These are phyloP conservation scores for Microcera coccophila DNA, from an alignment of 2,329 filamentous ascomycete genomes.

Conservation along the genomic window DNA sequence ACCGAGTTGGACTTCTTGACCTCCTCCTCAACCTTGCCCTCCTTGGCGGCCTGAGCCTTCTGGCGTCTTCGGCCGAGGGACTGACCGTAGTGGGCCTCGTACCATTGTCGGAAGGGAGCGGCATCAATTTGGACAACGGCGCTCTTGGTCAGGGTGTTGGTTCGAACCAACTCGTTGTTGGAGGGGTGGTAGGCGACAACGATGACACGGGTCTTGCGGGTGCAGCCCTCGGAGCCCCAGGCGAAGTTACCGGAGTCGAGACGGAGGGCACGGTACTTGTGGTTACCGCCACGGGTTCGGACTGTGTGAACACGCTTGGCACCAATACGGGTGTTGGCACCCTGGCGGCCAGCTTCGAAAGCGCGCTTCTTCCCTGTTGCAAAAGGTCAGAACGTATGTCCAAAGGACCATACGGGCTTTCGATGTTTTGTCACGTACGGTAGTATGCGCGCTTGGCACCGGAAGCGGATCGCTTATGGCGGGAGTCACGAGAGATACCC, in stretches of 20 bases:
- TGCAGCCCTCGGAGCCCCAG: slow-evolving; percentile 96
- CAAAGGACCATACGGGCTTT: slow-evolving; percentile 61
- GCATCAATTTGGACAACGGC: slow-evolving; percentile 99
- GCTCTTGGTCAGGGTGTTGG: slow-evolving; percentile 99
- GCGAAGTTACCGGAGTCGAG: slow-evolving; percentile 99
- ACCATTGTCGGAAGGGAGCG: slow-evolving; percentile 99
- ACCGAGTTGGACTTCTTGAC: slow-evolving; percentile 93
- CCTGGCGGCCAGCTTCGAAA: slow-evolving; percentile 99
- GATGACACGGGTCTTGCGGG: slow-evolving; percentile 99
- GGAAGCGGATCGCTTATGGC: slow-evolving; percentile 99
- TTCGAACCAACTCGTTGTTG: slow-evolving; percentile 99
- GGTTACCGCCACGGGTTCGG: slow-evolving; percentile 96
- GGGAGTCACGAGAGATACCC: slow-evolving; percentile 99
- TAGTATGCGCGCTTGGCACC: slow-evolving; percentile 96
- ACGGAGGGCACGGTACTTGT: slow-evolving; percentile 98
- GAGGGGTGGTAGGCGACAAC: slow-evolving; percentile 98
- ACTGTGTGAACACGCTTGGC: slow-evolving; percentile 94
- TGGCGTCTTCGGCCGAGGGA: slow-evolving; percentile 85
- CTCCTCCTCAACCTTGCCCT: slow-evolving; percentile 62
- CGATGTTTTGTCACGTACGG: slow-evolving; percentile 63
- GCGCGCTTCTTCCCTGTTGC: slow-evolving; percentile 87
- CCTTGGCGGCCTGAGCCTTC: slow-evolving; percentile 63
- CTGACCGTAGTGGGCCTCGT: slow-evolving; percentile 98
- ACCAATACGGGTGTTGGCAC: slow-evolving; percentile 99
- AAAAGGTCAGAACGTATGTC: slow-evolving; percentile 70